Evolutionary conservation across 768 basidiomycete species (phyloP), one percentile per base, ranked within the genome.

Genomic region (Auriscalpium vulgare): DNA sequence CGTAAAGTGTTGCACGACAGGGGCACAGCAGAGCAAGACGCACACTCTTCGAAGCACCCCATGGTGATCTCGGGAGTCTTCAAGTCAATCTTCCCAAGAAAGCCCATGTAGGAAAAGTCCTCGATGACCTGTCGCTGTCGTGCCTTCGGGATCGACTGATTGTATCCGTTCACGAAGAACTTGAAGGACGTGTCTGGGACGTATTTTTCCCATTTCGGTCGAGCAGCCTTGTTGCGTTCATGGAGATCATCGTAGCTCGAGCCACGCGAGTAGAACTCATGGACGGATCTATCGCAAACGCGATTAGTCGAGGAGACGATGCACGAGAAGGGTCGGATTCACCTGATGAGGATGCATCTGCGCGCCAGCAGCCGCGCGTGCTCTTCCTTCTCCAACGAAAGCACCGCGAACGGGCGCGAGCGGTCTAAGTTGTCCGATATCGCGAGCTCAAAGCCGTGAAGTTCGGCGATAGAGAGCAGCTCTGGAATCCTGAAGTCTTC

Each of bases 31-130:
- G 2, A 21, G 21, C 21, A 21, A 21, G 37, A 71, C 83, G 59
- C 57, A 94, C 94, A 95, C 73, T 95, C 94, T 74, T 97, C 95
- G 54, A 87, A 89, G 51, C 86, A 83, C 0, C 82, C 80, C 23
- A 91, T 72, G 9, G 77, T 78, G 35, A 92, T 79, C 46, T 92
- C 82, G 0, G 95, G 89, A 46, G 75, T 74, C 59, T 83, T 85
- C 81, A 98, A 81, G 53, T 88, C 83, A 61, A 97, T 91, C 62
- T 80, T 80, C 11, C 94, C 94, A 56, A 77, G 68, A 59, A 93
- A 85, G 17, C 73, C 83, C 88, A 97, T 92, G 66, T 91, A 97
- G 2, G 78, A 70, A 68, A 99, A 97, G 61, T 77, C 78, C 65
- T 93, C 85, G 46, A 95, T 82, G 45, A 89, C 74, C 13, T 79